Percentiles rank a stretch among this genome's conserved stretches.
Conservation (phyloP, 768 basidiomycete genomes). For the Tulasnella sp. region DNA sequence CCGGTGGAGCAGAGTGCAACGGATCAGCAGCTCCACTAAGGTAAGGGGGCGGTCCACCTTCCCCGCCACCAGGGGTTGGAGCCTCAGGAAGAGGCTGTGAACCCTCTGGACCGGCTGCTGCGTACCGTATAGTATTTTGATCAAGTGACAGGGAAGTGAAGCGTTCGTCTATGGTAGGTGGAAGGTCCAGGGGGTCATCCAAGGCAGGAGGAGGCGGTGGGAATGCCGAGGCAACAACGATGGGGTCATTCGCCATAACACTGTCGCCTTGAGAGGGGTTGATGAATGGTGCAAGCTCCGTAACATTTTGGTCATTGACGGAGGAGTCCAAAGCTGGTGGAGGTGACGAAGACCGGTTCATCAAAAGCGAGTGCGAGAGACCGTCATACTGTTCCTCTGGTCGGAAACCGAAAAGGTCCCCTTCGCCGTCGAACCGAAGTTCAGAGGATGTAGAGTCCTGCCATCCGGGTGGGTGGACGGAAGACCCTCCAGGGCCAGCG, state of each 20-base stretch:
- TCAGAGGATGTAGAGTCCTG: conserved; percentile 12
- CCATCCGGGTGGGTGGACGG: neutral
- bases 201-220: conserved; percentile 78
- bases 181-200: conserved; percentile 85
- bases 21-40: conserved; percentile 15
- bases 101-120: neutral
- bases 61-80: neutral
- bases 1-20: conserved; percentile 4
- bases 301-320: conserved; percentile 64
- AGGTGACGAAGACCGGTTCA: conserved; percentile 57
- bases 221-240: conserved; percentile 55
- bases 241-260: conserved; percentile 36
- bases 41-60: conserved; percentile 20
- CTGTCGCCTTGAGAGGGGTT: conserved; percentile 28
- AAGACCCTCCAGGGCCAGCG: neutral
- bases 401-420: conserved; percentile 68
- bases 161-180: conserved; percentile 74
- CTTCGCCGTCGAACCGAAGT: conserved; percentile 53
- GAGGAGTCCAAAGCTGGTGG: conserved; percentile 76
- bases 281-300: conserved; percentile 55
- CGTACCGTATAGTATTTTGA: neutral
- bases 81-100: neutral
- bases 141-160: neutral
- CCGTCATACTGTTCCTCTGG: conserved; percentile 76
- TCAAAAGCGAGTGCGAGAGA: conserved; percentile 57